Evolutionary conservation across 2,329 filamentous ascomycete genomes (phyloP).

Genomic region (Basipetospora chlamydospora): DNA sequence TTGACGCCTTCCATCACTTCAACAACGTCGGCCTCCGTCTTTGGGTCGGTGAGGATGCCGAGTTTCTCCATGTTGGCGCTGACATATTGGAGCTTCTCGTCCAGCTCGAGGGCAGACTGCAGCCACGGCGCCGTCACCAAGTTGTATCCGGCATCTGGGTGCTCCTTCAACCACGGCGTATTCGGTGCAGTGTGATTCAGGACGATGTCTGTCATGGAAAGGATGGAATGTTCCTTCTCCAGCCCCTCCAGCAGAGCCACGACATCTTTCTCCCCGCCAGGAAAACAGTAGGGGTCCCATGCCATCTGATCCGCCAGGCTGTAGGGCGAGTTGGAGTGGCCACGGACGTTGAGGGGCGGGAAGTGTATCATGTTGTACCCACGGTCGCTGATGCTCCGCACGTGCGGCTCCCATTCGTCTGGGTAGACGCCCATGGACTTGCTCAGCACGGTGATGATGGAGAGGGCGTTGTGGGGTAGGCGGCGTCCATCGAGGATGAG

Average conservation of each 20-base stretch:
- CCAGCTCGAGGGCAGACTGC: slow-evolving; percentile 47
- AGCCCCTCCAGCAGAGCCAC: slow-evolving; percentile 63
- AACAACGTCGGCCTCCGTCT: slow-evolving; percentile 56
- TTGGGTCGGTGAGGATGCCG: slow-evolving; percentile 62
- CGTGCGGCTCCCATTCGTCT: slow-evolving; percentile 75
- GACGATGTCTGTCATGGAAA: slow-evolving; percentile 90
- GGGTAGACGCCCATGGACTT: slow-evolving; percentile 97
- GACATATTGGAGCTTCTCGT: slow-evolving; percentile 56
- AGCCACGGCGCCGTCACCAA: slow-evolving; percentile 74
- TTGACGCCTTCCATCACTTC: slow-evolving; percentile 77
- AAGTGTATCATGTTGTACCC: slow-evolving; percentile 99
- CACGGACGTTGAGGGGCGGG: slow-evolving; percentile 79
- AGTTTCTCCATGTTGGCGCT: slow-evolving; percentile 56
- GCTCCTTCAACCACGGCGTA: slow-evolving; percentile 82
- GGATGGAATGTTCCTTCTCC: slow-evolving; percentile 68
- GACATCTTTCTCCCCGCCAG: slow-evolving; percentile 71
- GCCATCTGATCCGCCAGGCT: slow-evolving; percentile 85
- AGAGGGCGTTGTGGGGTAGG: slow-evolving; percentile 74
- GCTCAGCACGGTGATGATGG: slow-evolving; percentile 85
- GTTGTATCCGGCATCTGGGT: slow-evolving; percentile 94
- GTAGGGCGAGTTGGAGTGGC: slow-evolving; percentile 89
- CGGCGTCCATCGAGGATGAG: slow-evolving; percentile 59
- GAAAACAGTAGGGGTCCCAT: slow-evolving; percentile 74
- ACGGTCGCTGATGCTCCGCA: slow-evolving; percentile 73
- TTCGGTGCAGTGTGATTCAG: slow-evolving; percentile 97